Evolutionary conservation across 1,284 basidiomycete genomes (phyloP).

Genomic region (Acaromyces ingoldii): DNA sequence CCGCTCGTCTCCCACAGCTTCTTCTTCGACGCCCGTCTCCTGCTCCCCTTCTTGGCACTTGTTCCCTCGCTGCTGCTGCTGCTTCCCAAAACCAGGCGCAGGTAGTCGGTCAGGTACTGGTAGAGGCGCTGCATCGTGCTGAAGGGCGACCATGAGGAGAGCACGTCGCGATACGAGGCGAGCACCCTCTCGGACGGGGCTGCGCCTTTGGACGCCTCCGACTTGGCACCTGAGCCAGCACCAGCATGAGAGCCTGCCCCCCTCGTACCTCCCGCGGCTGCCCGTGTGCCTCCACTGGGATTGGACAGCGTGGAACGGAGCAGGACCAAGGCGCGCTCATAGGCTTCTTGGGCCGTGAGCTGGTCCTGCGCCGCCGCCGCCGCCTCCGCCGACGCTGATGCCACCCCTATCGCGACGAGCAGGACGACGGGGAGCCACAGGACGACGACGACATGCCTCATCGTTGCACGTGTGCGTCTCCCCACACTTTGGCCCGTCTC

Average conservation of each 20-base stretch:
- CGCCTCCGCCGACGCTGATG: too few species aligned
- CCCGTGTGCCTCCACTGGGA: slow-evolving; percentile 12
- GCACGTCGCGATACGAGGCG: not conserved
- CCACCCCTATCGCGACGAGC: too few species aligned
- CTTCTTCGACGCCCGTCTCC: not conserved
- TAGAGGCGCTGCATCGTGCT: slow-evolving; percentile 6
- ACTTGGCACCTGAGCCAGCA: not conserved
- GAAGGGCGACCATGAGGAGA: slow-evolving; percentile 13
- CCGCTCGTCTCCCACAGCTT: slow-evolving; percentile 5
- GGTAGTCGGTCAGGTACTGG: not conserved
- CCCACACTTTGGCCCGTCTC: too few species aligned
- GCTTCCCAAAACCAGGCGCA: not conserved
- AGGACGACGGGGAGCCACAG: too few species aligned
- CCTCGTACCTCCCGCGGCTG: slow-evolving; percentile 1
- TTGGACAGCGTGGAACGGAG: slow-evolving; percentile 19
- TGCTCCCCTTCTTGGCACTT: not conserved
- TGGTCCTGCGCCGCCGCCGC: too few species aligned
- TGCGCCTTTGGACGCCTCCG: not conserved
- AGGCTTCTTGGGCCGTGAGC: slow-evolving; percentile 18
- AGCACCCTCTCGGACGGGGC: not conserved
- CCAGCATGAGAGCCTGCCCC: too few species aligned
- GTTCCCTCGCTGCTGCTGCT: not conserved
- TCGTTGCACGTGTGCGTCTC: too few species aligned
- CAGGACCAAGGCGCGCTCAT: slow-evolving; percentile 26
- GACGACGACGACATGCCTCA: too few species aligned